Conservation (phyloP, 2,329 filamentous ascomycete genomes). For the Shiraia bambusicola region DNA sequence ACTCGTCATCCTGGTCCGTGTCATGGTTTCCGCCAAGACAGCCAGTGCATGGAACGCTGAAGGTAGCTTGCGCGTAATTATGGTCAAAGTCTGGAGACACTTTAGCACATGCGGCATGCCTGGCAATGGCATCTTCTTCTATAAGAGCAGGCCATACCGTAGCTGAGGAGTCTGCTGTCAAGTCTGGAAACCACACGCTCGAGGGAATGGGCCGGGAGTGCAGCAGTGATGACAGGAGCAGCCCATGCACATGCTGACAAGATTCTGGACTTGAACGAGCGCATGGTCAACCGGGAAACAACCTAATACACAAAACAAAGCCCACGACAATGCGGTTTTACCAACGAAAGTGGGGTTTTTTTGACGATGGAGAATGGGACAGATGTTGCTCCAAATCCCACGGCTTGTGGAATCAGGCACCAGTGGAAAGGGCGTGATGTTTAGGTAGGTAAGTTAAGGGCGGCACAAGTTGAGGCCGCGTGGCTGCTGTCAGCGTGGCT, state of each 20-base stretch:
- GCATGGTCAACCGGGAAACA: conserved; percentile 25
- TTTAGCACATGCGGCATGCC: conserved; percentile 41
- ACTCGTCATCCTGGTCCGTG: conserved; percentile 45
- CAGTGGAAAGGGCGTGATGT: conserved; percentile 22
- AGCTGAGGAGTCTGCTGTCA: conserved; percentile 26
- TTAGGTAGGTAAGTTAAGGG: no score
- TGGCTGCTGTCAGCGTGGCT: conserved; percentile 30
- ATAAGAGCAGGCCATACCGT: conserved; percentile 34
- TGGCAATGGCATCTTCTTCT: conserved; percentile 29
- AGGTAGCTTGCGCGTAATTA: conserved; percentile 45
- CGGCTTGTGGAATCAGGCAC: conserved; percentile 32
- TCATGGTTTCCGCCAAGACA: conserved; percentile 44
- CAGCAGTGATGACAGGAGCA: conserved; percentile 33
- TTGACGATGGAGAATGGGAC: conserved; percentile 17
- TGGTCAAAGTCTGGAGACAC: conserved; percentile 32
- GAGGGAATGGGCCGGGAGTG: conserved; percentile 18
- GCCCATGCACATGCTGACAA: conserved; percentile 34
- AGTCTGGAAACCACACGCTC: conserved; percentile 14
- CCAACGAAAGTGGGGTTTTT: conserved; percentile 20
- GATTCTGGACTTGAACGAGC: conserved; percentile 35
- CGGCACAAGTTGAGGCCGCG: conserved; percentile 10
- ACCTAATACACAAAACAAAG: conserved; percentile 8
- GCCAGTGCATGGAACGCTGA: conserved; percentile 45
- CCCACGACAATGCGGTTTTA: conserved; percentile 2
- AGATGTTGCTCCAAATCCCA: conserved; percentile 17